phyloP scores from a whole-genome alignment of 306 rosid species.

The Ceratonia siliqua region DNA sequence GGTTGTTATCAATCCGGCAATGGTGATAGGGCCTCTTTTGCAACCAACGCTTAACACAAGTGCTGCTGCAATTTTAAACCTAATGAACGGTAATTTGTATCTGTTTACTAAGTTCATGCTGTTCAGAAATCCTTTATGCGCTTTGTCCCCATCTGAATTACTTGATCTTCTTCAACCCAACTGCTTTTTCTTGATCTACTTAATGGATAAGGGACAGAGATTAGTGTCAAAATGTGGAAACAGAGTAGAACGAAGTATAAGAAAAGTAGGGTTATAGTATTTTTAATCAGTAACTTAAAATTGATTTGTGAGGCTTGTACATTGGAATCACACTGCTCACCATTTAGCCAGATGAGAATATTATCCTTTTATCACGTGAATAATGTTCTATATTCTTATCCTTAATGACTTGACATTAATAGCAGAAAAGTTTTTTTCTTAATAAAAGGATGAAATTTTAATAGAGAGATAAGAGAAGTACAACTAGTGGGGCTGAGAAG shows the following conservation, averaged over 20 bases:
- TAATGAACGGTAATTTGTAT: conserved; percentile 56
- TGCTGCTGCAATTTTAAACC: conserved; percentile 46
- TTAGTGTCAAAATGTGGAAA: background rate
- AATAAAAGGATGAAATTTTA: too few species aligned
- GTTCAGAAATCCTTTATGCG: too few species aligned
- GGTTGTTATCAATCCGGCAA: conserved; percentile 64
- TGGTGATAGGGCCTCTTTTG: conserved; percentile 71
- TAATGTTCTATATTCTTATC: too few species aligned
- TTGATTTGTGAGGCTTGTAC: background rate
- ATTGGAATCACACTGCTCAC: background rate
- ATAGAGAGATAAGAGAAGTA: too few species aligned
- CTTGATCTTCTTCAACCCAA: background rate
- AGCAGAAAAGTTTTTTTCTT: too few species aligned
- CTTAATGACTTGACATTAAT: too few species aligned
- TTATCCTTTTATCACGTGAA: too few species aligned
- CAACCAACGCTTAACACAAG: conserved; percentile 73
- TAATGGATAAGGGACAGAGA: background rate
- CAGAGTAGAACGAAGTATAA: background rate
- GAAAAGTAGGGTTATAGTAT: background rate
- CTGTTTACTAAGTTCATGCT: too few species aligned
- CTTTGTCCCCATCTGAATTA: background rate
- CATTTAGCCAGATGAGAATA: too few species aligned
- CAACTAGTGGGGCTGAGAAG: background rate
- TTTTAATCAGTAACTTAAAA: background rate
- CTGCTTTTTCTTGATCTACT: background rate